Evolutionary conservation across 139 green algal genomes (phyloP).

Genomic region (Chlamydomonas sphaeroides): DNA sequence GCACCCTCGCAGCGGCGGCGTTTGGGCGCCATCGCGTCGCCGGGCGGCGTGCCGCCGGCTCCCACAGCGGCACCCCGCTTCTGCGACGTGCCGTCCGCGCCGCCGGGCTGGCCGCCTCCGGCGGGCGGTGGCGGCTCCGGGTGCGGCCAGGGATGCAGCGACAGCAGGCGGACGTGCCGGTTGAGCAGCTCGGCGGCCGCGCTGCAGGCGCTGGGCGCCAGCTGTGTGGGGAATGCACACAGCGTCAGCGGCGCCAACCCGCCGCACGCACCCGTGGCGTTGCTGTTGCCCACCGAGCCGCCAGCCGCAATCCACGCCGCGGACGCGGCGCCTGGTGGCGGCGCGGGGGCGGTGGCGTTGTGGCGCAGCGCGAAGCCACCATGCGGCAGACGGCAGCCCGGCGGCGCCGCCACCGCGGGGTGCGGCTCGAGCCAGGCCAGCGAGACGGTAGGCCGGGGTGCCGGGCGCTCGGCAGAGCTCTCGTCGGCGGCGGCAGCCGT

Average conservation of each 20-base stretch:
- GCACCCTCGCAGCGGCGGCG: neutral
- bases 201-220: neutral
- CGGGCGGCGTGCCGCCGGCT: neutral
- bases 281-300: neutral
- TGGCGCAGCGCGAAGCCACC: neutral
- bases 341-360: too few species aligned
- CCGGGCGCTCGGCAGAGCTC: neutral
- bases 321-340: too few species aligned
- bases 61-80: neutral
- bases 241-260: neutral
- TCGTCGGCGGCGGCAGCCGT: neutral
- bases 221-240: conserved; percentile 19
- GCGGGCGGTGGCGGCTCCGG: too few species aligned
- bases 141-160: conserved; percentile 21
- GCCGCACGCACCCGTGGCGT: neutral
- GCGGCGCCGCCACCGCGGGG: neutral
- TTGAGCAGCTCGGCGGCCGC: conserved; percentile 3
- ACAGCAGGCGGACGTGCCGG: conserved; percentile 10
- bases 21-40: neutral
- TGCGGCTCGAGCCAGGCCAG: conserved; percentile 31
- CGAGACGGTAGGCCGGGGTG: neutral
- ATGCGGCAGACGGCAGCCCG: neutral
- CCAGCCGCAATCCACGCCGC: too few species aligned
- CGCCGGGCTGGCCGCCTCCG: neutral
- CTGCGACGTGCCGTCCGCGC: too few species aligned